Percentiles rank a stretch among this genome's conserved stretches.
Evolutionary conservation across 495 filamentous ascomycete genomes (phyloP).

Genomic region (Neurospora terricola): DNA sequence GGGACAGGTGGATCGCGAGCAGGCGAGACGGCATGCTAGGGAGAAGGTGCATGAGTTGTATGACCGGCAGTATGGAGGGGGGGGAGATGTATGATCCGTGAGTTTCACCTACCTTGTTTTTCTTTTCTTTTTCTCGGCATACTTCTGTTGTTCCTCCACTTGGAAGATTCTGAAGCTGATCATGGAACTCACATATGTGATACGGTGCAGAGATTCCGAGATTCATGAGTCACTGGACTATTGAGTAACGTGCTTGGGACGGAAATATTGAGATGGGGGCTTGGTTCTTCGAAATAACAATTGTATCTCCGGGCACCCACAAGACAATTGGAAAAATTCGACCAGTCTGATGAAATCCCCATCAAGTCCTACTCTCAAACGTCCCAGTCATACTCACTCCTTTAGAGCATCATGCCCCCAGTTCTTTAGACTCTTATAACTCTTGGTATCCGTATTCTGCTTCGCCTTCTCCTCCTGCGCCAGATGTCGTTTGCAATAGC

Average conservation of each 20-base stretch:
- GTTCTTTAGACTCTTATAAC: constrained; percentile 49
- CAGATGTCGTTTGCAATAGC: constrained; percentile 53
- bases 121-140: too few species aligned
- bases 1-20: constrained; percentile 49
- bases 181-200: not conserved
- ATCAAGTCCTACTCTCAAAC: too few species aligned
- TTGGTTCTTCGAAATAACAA: not conserved
- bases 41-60: constrained; percentile 56
- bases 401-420: constrained; percentile 59
- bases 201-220: constrained; percentile 1
- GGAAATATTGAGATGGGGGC: not conserved
- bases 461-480: constrained; percentile 54
- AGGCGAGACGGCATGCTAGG: constrained; percentile 57
- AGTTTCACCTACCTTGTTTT: too few species aligned
- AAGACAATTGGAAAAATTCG: too few species aligned
- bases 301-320: too few species aligned
- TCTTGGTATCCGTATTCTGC: constrained; percentile 28
- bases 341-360: too few species aligned
- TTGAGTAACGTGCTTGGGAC: not conserved
- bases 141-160: too few species aligned
- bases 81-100: constrained; percentile 41
- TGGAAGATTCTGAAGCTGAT: not conserved
- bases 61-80: constrained; percentile 43
- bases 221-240: constrained; percentile 2
- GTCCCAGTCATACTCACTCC: too few species aligned